Conservation (phyloP, 352 stramenopile genomes). For the Pythium sp. region DNA sequence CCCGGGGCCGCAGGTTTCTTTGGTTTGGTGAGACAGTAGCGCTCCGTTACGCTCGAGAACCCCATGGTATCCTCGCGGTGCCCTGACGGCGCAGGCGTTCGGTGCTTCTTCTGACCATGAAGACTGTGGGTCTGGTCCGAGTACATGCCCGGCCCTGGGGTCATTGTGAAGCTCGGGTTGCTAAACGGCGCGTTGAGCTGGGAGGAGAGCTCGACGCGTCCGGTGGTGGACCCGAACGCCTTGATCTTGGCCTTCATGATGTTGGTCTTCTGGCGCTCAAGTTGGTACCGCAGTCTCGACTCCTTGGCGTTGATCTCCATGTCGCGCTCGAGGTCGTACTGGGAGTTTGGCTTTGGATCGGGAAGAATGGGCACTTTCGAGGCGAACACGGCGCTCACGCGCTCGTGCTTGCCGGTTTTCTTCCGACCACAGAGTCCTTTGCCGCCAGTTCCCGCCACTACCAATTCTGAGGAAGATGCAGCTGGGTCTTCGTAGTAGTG, state of each 20-base stretch:
- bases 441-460: background rate
- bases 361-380: conserved; percentile 74
- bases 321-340: conserved; percentile 60
- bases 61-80: conserved; percentile 48
- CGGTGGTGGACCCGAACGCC: conserved; percentile 70
- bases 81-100: background rate
- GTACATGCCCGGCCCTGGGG: conserved; percentile 64
- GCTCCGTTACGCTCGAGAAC: conserved; percentile 65
- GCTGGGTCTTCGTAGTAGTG: conserved; percentile 38
- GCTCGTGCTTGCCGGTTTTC: conserved; percentile 18
- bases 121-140: conserved; percentile 17
- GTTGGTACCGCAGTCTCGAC: conserved; percentile 32
- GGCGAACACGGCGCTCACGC: conserved; percentile 65
- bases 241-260: conserved; percentile 37
- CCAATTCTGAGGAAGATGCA: background rate
- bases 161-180: conserved; percentile 49
- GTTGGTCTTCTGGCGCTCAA: conserved; percentile 24
- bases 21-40: conserved; percentile 49
- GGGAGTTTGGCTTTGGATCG: conserved; percentile 33
- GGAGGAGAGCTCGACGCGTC: conserved; percentile 45
- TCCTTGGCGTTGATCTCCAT: conserved; percentile 60
- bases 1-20: conserved; percentile 38
- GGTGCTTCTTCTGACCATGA: conserved; percentile 17
- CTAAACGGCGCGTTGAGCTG: conserved; percentile 61
- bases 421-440: conserved; percentile 6